A percentile compares a stretch with the other conserved stretches of the same genome.
Conservation (phyloP, 352 stramenopile species). For the Phytophthora brassicae region DNA sequence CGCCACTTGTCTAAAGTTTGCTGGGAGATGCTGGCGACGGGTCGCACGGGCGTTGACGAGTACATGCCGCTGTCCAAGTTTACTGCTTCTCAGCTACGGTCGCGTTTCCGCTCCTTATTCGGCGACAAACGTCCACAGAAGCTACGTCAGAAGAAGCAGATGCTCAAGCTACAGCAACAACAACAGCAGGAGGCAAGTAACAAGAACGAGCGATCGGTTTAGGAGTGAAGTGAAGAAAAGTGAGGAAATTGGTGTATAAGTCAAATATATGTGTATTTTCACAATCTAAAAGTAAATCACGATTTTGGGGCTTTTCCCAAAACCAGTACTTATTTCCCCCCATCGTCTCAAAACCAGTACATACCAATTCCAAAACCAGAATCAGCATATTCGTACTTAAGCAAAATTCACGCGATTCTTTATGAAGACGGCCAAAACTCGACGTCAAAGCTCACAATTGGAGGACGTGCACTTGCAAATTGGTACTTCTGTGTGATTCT, state of each 20-base stretch:
- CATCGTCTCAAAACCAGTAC: no score
- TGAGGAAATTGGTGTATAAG: conserved; percentile 30
- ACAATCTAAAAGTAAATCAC: no score
- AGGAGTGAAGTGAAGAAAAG: conserved; percentile 1
- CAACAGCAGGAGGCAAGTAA: conserved; percentile 23
- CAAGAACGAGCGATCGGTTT: conserved; percentile 38
- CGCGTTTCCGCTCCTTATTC: conserved; percentile 75
- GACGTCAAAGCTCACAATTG: no score
- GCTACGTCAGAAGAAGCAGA: conserved; percentile 63
- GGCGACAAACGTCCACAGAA: conserved; percentile 79
- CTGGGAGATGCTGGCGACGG: conserved; percentile 76
- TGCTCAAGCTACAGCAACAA: conserved; percentile 59
- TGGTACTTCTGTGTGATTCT: no score
- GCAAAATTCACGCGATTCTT: no score
- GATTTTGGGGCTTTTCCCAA: no score
- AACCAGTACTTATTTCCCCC: no score
- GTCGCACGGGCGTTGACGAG: conserved; percentile 70
- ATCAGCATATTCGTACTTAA: no score
- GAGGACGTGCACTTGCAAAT: no score
- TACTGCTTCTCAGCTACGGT: conserved; percentile 72
- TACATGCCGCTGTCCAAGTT: conserved; percentile 75
- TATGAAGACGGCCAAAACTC: no score
- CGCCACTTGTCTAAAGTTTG: conserved; percentile 75
- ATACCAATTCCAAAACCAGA: no score
- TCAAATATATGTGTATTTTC: conserved; percentile 39